These are phyloP conservation scores for Salix arbutifolia DNA, from an alignment of 345 rosid species.

Conservation along the genomic window DNA sequence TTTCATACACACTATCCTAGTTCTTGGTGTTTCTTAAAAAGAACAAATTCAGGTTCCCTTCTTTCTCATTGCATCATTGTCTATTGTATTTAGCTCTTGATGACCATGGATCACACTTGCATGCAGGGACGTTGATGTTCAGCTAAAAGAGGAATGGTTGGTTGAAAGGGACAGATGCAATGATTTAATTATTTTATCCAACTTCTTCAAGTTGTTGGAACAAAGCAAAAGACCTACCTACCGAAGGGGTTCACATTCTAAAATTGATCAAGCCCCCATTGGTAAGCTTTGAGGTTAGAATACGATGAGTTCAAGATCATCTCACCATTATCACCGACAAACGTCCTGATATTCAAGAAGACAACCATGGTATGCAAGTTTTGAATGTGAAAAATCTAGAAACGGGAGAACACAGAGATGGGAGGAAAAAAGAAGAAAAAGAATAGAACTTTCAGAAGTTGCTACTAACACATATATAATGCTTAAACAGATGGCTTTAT, in stretches of 20 bases:
- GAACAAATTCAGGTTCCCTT: not conserved
- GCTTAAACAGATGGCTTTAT: not conserved
- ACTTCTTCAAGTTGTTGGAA: conserved; percentile 40
- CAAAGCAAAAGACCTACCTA: conserved; percentile 16
- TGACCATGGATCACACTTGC: not conserved
- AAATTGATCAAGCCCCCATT: conserved; percentile 21
- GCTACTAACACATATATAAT: not conserved
- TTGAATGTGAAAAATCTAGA: not conserved
- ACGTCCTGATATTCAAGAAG: not conserved
- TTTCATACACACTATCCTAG: not conserved
- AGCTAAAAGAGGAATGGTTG: conserved; percentile 75
- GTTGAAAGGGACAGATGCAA: conserved; percentile 53
- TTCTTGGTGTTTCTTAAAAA: not conserved
- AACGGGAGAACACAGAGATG: not conserved
- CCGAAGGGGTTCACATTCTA: conserved; percentile 22
- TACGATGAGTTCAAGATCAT: not conserved
- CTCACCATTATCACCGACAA: not conserved
- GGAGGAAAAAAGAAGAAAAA: not conserved
- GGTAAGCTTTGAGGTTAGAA: conserved; percentile 18
- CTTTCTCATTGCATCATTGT: not conserved
- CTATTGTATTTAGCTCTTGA: conserved; percentile 1
- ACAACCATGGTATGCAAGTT: not conserved
- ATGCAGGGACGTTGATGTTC: conserved; percentile 66
- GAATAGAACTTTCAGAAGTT: not conserved
- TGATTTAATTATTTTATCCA: conserved; percentile 51